Evolutionary conservation across 2,329 filamentous ascomycete genomes (phyloP), one percentile per base, ranked within the genome.

Genomic region (Alternaria brassicae): DNA sequence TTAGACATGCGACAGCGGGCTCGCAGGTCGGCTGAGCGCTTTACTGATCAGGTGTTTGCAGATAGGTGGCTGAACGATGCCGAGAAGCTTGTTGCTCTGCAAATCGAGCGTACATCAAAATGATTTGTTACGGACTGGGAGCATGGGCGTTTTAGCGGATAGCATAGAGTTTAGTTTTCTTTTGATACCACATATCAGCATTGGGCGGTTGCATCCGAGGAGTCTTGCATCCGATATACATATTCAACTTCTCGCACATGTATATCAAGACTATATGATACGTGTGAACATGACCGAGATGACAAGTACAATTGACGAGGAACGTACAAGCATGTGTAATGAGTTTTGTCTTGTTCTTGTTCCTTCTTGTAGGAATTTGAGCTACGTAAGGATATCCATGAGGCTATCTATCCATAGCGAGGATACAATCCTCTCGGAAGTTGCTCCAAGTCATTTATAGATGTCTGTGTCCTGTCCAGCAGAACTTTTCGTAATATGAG

Each of bases 11-110:
- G 95, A 21, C 77, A 84, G 30, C 83, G 94, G 57, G 94, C 95
- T 0, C 85, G 93, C 36, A 82, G 85, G 68, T 96, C 92, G 6
- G 91, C 93, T 1, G 86, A 87, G 78, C 83, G 95, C 45, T 99
- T 99, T 74, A 93, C 91, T 0, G 94, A 97, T 72, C 88, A 90
- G 69, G 91, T 90, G 59, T 99, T 99, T 80, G 88, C 86, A 1
- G 84, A 84, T 68, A 89, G 88, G 66, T 99, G 95, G 94, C 79
- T 91, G 41, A 78, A 78, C 28, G 87, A 96, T 77, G 86, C 96
- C 82, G 88, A 90, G 72, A 86, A 84, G 69, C 81, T 98, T 60
- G 86, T 97, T 32, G 71, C 71, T 39, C 65, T 84, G 70, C 77
- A 77, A 61, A 53, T 71, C 21, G 49, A 68, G 36, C 61, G 69